Percentiles rank a stretch among this genome's conserved stretches.
Conservation (phyloP, 345 rosid species). For the Syzygium aromaticum region DNA sequence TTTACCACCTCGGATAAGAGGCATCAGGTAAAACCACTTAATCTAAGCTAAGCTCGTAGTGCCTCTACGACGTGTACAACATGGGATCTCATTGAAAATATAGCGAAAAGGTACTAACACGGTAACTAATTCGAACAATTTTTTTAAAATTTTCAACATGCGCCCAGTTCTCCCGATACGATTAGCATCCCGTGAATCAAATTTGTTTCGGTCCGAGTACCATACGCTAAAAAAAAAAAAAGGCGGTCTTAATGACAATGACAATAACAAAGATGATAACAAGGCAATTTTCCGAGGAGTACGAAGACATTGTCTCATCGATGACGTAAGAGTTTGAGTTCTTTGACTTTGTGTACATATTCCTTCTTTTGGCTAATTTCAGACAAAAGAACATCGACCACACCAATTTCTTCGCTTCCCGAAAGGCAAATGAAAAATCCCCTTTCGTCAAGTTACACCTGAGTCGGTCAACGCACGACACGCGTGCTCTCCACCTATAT, state of each 20-base stretch:
- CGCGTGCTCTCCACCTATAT: not conserved
- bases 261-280: not conserved
- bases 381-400: rapidly evolving
- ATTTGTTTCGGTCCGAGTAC: too few relatives aligned
- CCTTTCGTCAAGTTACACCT: not conserved
- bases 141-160: rapidly evolving
- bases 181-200: too few relatives aligned
- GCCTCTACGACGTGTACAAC: not conserved
- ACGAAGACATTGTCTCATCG: not conserved
- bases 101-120: rapidly evolving
- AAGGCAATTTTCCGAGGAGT: rapidly evolving
- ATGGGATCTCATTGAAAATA: not conserved
- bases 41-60: not conserved
- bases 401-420: not conserved
- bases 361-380: not conserved
- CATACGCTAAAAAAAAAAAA: rapidly evolving
- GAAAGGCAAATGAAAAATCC: not conserved
- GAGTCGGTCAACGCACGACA: conserved; percentile 8
- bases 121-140: not conserved
- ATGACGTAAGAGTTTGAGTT: not conserved
- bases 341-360: not conserved
- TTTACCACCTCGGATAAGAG: not conserved
- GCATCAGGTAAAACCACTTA: not conserved
- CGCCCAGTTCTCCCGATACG: not conserved
- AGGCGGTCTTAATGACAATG: not conserved